These are phyloP conservation scores for Lepiota venenata DNA, from an alignment of 768 basidiomycete genomes.

Conservation along the genomic window DNA sequence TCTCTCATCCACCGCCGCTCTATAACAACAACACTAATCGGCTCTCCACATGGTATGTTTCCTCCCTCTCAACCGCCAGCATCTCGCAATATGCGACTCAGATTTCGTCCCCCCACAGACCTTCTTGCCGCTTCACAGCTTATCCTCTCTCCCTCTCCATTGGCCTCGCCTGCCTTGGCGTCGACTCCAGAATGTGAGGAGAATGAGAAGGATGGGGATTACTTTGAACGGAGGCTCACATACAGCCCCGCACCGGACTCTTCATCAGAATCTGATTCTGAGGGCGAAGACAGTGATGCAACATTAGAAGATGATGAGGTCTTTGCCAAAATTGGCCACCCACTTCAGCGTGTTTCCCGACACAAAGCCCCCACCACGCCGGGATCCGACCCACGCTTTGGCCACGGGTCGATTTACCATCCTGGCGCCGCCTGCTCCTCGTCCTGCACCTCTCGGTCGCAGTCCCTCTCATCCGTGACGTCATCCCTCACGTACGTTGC, in stretches of 20 bases:
- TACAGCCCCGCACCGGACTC: not conserved
- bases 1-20: constrained; percentile 5
- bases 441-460: constrained; percentile 16
- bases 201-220: not conserved
- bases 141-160: not conserved
- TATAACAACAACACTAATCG: not conserved
- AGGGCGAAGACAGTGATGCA: constrained; percentile 24
- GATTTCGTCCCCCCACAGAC: constrained; percentile 9
- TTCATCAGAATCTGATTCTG: constrained; percentile 10
- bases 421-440: constrained; percentile 17
- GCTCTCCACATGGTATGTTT: not conserved
- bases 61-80: not conserved
- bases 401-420: constrained; percentile 3
- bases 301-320: constrained; percentile 28
- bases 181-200: not conserved
- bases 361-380: constrained; percentile 20
- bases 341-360: constrained; percentile 32
- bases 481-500: constrained; percentile 13
- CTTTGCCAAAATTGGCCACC: constrained; percentile 25
- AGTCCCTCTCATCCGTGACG: constrained; percentile 17
- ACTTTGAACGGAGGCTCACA: not conserved
- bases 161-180: not conserved
- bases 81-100: constrained; percentile 6
- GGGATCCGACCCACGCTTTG: constrained; percentile 18
- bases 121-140: not conserved